A percentile compares a stretch with the other conserved stretches of the same genome.
phyloP scores from a whole-genome alignment of 164 flowering plant species.

The Vitis vinifera region ASM3070453v1 NC_081823.1:4179001-4179500 shows the following conservation, averaged over 20 bases:
- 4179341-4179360: background rate
- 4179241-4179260: constrained; percentile 1
- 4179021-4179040: constrained; percentile 22
- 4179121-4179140: background rate
- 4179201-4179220: too few species aligned
- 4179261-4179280: constrained; percentile 11
- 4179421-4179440: background rate
- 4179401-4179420: constrained; percentile 5
- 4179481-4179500: too few species aligned
- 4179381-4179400: background rate
- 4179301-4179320: constrained; percentile 13
- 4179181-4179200: background rate
- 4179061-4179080: constrained; percentile 14
- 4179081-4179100: constrained; percentile 11
- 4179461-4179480: too few species aligned
- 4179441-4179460: too few species aligned
- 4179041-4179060: constrained; percentile 19
- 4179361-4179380: background rate
- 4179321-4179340: background rate
- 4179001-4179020: constrained; percentile 10
- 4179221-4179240: background rate
- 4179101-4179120: constrained; percentile 14
- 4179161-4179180: constrained; percentile 4
- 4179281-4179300: constrained; percentile 15
- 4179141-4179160: background rate